Percentiles rank a stretch among this genome's conserved stretches.
Conservation (phyloP, 2,329 filamentous ascomycete species). For the Truncatella angustata region DNA sequence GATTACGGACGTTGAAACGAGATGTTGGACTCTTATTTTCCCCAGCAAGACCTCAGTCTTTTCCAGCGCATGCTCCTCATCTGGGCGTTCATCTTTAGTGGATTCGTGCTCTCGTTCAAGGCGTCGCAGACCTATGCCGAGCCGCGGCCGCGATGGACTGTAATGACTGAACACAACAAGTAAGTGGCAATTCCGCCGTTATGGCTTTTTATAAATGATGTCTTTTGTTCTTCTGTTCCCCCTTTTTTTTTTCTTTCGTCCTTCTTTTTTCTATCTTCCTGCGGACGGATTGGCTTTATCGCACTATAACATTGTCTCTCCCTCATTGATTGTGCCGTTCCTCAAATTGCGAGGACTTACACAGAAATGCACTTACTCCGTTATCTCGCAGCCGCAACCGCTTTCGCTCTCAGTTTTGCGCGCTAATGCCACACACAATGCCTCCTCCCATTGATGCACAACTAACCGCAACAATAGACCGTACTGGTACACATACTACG, state of each 20-base stretch:
- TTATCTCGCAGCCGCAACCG: background rate
- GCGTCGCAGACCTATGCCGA: slow-evolving; percentile 16
- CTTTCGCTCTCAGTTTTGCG: background rate
- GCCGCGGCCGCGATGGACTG: slow-evolving; percentile 15
- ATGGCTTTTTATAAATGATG: too few species aligned
- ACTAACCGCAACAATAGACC: slow-evolving; percentile 11
- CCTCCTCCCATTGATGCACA: too few species aligned
- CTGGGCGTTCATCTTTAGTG: slow-evolving; percentile 18
- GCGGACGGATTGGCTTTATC: background rate
- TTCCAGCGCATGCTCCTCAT: slow-evolving; percentile 19
- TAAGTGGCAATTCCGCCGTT: too few species aligned
- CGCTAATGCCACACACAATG: background rate
- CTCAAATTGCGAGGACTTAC: background rate
- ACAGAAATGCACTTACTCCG: background rate
- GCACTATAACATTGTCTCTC: background rate
- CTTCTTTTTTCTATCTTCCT: background rate
- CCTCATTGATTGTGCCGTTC: background rate
- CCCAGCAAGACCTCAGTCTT: slow-evolving; percentile 16
- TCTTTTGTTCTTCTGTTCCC: background rate
- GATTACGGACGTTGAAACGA: background rate
- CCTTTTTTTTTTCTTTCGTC: background rate
- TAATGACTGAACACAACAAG: slow-evolving; percentile 12
- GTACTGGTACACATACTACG: slow-evolving; percentile 21
- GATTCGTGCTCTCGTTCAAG: slow-evolving; percentile 17
- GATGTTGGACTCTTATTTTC: slow-evolving; percentile 11